Conservation (phyloP, 371 early-diverging fungal genomes). For the Globomyces sp. region DNA sequence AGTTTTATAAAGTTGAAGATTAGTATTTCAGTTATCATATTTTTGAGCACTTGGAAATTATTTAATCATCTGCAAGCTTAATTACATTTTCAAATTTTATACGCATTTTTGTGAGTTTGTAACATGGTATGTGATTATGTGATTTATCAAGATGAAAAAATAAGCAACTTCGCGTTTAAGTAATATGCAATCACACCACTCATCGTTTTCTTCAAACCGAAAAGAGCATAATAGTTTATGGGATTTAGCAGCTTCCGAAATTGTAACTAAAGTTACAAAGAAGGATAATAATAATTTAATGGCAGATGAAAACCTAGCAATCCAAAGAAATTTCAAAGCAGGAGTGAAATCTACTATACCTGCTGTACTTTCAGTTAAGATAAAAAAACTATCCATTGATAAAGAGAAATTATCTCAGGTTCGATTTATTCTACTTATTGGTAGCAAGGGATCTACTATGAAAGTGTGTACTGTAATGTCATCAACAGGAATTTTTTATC, state of each 20-base stretch:
- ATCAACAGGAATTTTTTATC: constrained; percentile 23
- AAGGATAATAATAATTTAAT: not conserved
- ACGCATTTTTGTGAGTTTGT: too few species aligned
- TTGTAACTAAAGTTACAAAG: not conserved
- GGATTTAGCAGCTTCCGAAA: not conserved
- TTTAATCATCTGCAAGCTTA: too few species aligned
- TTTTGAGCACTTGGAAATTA: too few species aligned
- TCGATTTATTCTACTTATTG: not conserved
- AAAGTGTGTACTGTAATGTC: constrained; percentile 20
- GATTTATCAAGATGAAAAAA: too few species aligned
- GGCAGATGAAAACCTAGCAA: not conserved
- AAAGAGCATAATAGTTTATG: not conserved
- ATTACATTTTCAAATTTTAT: too few species aligned
- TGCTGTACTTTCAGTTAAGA: not conserved
- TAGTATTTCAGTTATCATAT: too few species aligned
- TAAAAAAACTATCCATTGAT: not conserved
- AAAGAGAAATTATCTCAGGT: not conserved
- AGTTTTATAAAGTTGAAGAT: too few species aligned
- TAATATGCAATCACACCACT: too few species aligned
- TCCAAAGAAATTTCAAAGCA: not conserved
- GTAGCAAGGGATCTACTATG: not conserved
- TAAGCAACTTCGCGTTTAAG: too few species aligned
- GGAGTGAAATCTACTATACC: not conserved
- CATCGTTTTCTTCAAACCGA: too few species aligned
- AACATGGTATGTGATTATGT: too few species aligned